Base-by-base conservation (phyloP, 495 filamentous ascomycete species). In the Xanthoparmelia taractica region DNA sequence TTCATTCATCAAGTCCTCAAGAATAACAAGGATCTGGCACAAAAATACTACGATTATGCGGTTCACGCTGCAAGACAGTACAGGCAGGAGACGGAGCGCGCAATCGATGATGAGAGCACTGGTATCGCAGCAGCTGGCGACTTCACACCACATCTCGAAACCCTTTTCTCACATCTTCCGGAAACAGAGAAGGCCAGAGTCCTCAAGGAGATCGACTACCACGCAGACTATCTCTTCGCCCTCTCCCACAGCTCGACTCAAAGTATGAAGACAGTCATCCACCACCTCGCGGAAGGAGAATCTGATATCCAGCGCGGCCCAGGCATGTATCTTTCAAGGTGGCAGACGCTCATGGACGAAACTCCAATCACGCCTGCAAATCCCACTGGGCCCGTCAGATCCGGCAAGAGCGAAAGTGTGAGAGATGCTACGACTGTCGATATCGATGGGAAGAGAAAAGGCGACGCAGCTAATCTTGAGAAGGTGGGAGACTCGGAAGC, bases 1-100 rank as follows among this genome's bases (percentile, higher is more conserved):
- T 87, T 85, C 74, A 67, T 88, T 12, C 83, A 87, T 59, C 80
- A 86, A 57, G 74, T 85, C 17, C 78, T 79, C 8, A 82, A 80
- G 52, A 84, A 86, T 48, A 85, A 84, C 6, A 82, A 81, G 15
- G 80, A 87, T 0, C 71, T 87, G 33, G 70, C 75, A 10, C 67
- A 73, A 7, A 78, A 77, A 60, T 87, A 81, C 71, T 72, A 71
- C 13, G 72, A 72, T 0, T 85, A 80, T 69, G 73, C 70, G 2
- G 70, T 75, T 57, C 57, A 72, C 15, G 75, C 73, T 6, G 71
- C 70, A 10, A 64, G 69, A 20, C 72, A 81, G 34, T 81, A 82
- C 69, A 69, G 71, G 29, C 58, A 66, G 43, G 55, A 65, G 11
- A 31, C 3, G 8, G 34, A 37, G 23, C 33, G n/a, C 8, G 4